Percentiles rank a stretch among this genome's conserved stretches.
Conservation (phyloP, 352 stramenopile genomes). For the Pythium aquatile region DNA sequence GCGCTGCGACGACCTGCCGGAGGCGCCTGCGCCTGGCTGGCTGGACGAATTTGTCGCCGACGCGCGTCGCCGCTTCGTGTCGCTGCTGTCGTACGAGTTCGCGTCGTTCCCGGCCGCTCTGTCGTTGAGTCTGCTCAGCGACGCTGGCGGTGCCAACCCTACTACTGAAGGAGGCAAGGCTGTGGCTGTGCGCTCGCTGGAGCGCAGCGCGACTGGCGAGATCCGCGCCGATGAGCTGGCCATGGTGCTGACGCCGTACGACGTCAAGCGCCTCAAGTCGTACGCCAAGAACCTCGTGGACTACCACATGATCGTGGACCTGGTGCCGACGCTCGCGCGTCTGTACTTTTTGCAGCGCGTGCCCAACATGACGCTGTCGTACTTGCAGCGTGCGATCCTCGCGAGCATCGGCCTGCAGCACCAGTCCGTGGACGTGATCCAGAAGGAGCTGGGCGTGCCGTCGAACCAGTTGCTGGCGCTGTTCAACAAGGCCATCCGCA, state of each 20-base stretch:
- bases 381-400: constrained; percentile 95
- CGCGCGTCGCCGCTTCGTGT: constrained; percentile 92
- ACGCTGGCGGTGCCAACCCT: constrained; percentile 29
- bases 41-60: constrained; percentile 94
- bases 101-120: constrained; percentile 88
- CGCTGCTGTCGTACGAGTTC: constrained; percentile 93
- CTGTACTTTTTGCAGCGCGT: constrained; percentile 96
- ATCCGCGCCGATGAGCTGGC: constrained; percentile 86
- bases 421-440: constrained; percentile 93
- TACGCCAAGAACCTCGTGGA: constrained; percentile 99
- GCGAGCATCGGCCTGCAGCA: constrained; percentile 93
- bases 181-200: constrained; percentile 28
- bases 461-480: constrained; percentile 96
- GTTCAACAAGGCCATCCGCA: constrained; percentile 97
- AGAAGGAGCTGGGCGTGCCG: constrained; percentile 92
- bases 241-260: constrained; percentile 95
- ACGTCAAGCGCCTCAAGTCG: constrained; percentile 97
- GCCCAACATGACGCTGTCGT: constrained; percentile 91
- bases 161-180: constrained; percentile 16
- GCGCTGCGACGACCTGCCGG: constrained; percentile 72
- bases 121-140: constrained; percentile 90
- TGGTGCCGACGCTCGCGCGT: constrained; percentile 93
- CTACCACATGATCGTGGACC: constrained; percentile 99
- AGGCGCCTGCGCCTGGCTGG: constrained; percentile 87
- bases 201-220: constrained; percentile 70